These are phyloP conservation scores for Aspergillus costaricaensis DNA, from an alignment of 2,329 filamentous ascomycete genomes.

Conservation along the genomic window DNA sequence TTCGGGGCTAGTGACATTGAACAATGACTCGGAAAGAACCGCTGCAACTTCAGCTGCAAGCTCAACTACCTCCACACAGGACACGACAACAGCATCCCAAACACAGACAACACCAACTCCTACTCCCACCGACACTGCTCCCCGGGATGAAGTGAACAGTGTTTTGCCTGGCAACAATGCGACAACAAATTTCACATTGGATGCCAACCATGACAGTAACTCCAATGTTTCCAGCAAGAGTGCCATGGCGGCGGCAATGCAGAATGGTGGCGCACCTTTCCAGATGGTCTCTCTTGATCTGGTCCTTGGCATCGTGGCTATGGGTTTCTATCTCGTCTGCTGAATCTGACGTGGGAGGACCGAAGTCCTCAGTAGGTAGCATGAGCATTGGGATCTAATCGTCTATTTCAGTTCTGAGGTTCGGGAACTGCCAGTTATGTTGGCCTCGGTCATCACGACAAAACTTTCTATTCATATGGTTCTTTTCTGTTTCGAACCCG, in stretches of 20 bases:
- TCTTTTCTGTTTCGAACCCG: neutral
- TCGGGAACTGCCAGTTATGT: neutral
- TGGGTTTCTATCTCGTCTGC: slow-evolving; percentile 17
- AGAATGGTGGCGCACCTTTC: slow-evolving; percentile 19
- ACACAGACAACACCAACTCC: slow-evolving; percentile 5
- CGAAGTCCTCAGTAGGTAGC: neutral
- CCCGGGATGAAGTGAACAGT: slow-evolving; percentile 11
- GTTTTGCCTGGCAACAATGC: slow-evolving; percentile 25
- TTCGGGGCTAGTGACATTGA: slow-evolving; percentile 53
- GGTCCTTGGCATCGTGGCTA: slow-evolving; percentile 15
- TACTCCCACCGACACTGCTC: slow-evolving; percentile 17
- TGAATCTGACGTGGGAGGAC: neutral
- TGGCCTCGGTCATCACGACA: neutral
- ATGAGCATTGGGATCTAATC: no score
- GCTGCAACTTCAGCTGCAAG: neutral
- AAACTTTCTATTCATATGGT: neutral
- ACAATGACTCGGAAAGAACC: slow-evolving; percentile 26
- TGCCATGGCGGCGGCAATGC: slow-evolving; percentile 14
- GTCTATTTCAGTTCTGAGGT: neutral
- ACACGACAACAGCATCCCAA: neutral
- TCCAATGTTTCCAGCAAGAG: slow-evolving; percentile 18
- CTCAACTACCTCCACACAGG: neutral
- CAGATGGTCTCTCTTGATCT: slow-evolving; percentile 15
- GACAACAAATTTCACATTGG: slow-evolving; percentile 20
- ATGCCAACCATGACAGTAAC: neutral